phyloP scores from a whole-genome alignment of 176 grass and related monocot genomes.

The Tillandsia leiboldiana region DNA sequence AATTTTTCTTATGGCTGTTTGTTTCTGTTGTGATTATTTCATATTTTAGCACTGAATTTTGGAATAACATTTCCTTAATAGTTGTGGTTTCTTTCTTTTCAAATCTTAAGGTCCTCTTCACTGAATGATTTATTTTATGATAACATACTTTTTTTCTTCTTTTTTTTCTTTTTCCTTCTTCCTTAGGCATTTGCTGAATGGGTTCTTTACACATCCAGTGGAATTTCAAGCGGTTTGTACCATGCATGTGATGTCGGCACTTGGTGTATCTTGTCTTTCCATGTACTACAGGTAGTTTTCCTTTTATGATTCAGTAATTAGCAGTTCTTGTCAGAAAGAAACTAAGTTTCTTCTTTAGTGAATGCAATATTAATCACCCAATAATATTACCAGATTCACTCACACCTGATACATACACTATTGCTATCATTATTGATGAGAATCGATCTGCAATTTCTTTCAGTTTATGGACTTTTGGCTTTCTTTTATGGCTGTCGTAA shows the following conservation, averaged over 20 bases:
- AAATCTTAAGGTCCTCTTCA: not conserved
- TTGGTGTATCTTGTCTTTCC: conserved; percentile 87
- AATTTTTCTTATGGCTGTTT: no score
- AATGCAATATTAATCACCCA: no score
- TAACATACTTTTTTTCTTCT: conserved; percentile 10
- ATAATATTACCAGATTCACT: no score
- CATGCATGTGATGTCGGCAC: conserved; percentile 96
- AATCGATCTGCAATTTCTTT: conserved; percentile 11
- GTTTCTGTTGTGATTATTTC: no score
- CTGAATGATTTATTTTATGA: conserved; percentile 10
- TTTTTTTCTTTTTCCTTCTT: not conserved
- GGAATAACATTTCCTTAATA: no score
- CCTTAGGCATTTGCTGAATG: conserved; percentile 87
- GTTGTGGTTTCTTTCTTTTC: not conserved
- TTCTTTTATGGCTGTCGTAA: conserved; percentile 94
- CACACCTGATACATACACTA: no score
- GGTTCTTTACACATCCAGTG: conserved; percentile 90
- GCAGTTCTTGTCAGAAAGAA: not conserved
- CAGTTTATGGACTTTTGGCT: conserved; percentile 99
- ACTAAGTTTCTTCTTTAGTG: not conserved
- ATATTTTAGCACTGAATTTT: no score
- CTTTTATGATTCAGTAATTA: not conserved
- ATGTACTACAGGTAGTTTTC: conserved; percentile 63
- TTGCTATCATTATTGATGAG: conserved; percentile 15
- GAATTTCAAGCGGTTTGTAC: conserved; percentile 84